Percentiles rank a stretch among this genome's conserved stretches.
Conservation (phyloP, 805 yeast species). For the Zygosaccharomyces gambellarensis region DNA sequence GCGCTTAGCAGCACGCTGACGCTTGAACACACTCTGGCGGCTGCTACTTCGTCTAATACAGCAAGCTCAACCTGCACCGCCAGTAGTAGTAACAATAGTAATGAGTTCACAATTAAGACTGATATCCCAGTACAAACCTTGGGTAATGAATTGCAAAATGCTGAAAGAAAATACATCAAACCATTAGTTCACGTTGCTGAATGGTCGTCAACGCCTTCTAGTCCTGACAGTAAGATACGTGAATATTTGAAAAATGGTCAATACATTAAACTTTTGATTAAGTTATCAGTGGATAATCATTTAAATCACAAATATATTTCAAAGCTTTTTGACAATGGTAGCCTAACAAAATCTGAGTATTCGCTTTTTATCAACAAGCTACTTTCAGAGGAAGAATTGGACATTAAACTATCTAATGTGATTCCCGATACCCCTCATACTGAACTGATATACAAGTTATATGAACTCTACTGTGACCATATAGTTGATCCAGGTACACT, state of each 20-base stretch:
- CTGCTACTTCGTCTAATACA: neutral
- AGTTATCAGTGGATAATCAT: constrained; percentile 12
- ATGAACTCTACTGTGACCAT: constrained; percentile 10
- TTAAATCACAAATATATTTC: constrained; percentile 4
- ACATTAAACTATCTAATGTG: constrained; percentile 9
- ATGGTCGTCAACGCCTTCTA: neutral
- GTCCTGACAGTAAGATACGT: constrained; percentile 3
- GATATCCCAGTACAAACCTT: neutral
- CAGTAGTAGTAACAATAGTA: neutral
- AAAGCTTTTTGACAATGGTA: constrained; percentile 8
- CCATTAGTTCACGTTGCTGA: neutral
- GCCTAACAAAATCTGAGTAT: constrained; percentile 10
- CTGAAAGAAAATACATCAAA: constrained; percentile 2
- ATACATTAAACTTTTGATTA: constrained; percentile 10
- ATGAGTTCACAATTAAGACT: neutral
- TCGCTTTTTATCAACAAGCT: constrained; percentile 15
- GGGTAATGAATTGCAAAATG: neutral
- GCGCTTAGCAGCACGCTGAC: constrained; percentile 15
- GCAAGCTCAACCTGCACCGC: neutral
- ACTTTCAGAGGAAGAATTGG: constrained; percentile 5
- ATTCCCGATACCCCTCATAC: constrained; percentile 14
- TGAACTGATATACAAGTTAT: constrained; percentile 15
- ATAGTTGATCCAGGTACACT: constrained; percentile 6
- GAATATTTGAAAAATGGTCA: constrained; percentile 9
- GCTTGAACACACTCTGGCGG: constrained; percentile 7